phyloP scores from a whole-genome alignment of 2,329 filamentous ascomycete species.

The Microdochium trichocladiopsis region DNA sequence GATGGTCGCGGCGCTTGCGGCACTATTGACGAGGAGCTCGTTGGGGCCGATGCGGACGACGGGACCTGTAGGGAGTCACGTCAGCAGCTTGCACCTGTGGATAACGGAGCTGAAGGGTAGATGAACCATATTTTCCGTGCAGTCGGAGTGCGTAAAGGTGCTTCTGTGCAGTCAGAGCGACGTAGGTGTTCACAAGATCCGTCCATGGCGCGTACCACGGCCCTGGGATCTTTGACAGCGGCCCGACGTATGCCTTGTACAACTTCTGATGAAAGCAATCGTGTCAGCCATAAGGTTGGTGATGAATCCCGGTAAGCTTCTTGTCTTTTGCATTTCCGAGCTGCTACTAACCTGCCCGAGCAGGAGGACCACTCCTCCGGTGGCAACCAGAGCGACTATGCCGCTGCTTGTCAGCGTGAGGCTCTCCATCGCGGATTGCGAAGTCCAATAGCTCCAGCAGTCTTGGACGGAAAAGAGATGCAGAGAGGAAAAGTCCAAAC shows the following conservation, averaged over 20 bases:
- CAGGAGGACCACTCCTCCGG: too few species aligned
- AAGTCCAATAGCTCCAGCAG: too few species aligned
- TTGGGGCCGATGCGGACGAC: conserved; percentile 17
- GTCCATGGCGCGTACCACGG: not conserved
- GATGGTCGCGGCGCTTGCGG: conserved; percentile 9
- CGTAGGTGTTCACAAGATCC: not conserved
- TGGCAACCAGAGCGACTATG: too few species aligned
- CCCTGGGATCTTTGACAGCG: not conserved
- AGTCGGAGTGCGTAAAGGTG: conserved; percentile 12
- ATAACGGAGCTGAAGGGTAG: not conserved
- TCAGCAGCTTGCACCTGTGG: not conserved
- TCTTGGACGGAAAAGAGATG: too few species aligned
- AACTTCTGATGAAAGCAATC: not conserved
- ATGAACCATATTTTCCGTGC: conserved; percentile 16
- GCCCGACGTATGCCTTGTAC: not conserved
- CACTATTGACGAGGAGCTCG: conserved; percentile 16
- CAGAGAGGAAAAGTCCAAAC: too few species aligned
- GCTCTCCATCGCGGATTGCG: too few species aligned
- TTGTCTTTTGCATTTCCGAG: too few species aligned
- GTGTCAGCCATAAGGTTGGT: not conserved
- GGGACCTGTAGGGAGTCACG: conserved; percentile 10
- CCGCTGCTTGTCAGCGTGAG: too few species aligned
- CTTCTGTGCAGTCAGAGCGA: not conserved
- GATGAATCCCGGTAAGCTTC: too few species aligned
- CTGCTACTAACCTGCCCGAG: too few species aligned